Percentiles rank a stretch among this genome's conserved stretches.
Evolutionary conservation across 768 basidiomycete genomes (phyloP).

Genomic region (Hydnomerulius pinastri): DNA sequence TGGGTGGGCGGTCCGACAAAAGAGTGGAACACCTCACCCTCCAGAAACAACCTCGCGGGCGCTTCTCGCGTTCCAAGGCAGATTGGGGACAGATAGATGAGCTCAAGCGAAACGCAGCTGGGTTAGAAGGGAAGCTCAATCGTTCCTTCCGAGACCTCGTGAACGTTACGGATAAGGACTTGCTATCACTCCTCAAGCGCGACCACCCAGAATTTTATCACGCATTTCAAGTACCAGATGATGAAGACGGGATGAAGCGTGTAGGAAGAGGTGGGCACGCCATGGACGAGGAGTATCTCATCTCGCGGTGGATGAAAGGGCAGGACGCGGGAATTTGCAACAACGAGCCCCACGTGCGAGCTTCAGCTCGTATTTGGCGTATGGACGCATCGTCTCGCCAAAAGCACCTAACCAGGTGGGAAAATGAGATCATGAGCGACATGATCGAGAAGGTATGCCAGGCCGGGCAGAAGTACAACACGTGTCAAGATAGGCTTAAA

Average conservation of each 20-base stretch:
- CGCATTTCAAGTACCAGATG: conserved; percentile 48
- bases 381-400: conserved; percentile 35
- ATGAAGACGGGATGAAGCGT: conserved; percentile 42
- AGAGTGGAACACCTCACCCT: conserved; percentile 50
- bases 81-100: conserved; percentile 47
- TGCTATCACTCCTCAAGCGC: conserved; percentile 54
- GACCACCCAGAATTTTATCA: conserved; percentile 45
- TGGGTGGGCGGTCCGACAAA: conserved; percentile 56
- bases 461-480: conserved; percentile 43
- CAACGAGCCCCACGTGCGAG: conserved; percentile 21
- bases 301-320: conserved; percentile 50
- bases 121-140: conserved; percentile 26
- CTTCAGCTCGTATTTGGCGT: conserved; percentile 37
- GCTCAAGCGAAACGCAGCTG: conserved; percentile 28
- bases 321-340: conserved; percentile 45
- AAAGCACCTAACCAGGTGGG: conserved; percentile 36
- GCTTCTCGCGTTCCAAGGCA: conserved; percentile 21
- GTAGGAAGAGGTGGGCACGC: conserved; percentile 44
- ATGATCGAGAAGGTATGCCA: conserved; percentile 36
- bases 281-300: conserved; percentile 41
- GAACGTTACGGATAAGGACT: conserved; percentile 22
- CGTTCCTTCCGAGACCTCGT: conserved; percentile 32
- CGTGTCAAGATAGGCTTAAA: conserved; percentile 34
- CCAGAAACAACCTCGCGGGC: conserved; percentile 37
- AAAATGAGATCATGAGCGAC: conserved; percentile 35